Conservation (phyloP, 345 rosid genomes). For the Trapa bicornis region DNA sequence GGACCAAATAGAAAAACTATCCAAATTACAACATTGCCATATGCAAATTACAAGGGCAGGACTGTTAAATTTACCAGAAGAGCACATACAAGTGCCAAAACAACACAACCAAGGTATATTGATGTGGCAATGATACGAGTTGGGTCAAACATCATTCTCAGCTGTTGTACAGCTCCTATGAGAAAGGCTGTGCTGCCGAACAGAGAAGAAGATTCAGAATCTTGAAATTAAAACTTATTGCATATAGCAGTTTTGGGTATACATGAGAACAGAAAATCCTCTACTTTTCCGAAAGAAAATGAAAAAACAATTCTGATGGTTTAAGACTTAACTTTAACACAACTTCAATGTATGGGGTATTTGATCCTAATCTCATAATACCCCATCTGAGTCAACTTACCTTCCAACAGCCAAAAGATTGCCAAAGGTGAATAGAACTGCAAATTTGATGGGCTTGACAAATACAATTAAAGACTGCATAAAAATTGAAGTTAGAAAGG, state of each 20-base stretch:
- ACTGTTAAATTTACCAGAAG: slow-evolving; percentile 47
- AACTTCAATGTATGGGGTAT: neutral
- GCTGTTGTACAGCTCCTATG: slow-evolving; percentile 61
- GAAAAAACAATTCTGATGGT: neutral
- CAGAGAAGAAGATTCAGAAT: slow-evolving; percentile 17
- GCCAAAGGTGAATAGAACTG: slow-evolving; percentile 79
- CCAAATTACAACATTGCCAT: neutral
- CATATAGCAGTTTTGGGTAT: neutral
- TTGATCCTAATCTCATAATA: neutral
- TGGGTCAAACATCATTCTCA: slow-evolving; percentile 84
- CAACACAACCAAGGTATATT: slow-evolving; percentile 58
- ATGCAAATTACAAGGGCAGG: neutral
- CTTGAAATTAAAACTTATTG: slow-evolving; percentile 5
- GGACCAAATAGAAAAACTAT: neutral
- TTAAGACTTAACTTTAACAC: neutral
- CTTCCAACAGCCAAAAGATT: slow-evolving; percentile 89
- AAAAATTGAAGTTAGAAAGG: slow-evolving; percentile 14
- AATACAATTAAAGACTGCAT: slow-evolving; percentile 79
- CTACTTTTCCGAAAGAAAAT: neutral
- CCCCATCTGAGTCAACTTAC: slow-evolving; percentile 20
- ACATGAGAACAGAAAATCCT: neutral
- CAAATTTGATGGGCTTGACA: slow-evolving; percentile 68
- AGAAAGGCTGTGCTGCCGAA: slow-evolving; percentile 96
- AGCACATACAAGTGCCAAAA: slow-evolving; percentile 70
- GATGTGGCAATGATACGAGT: slow-evolving; percentile 62